Evolutionary conservation across 2,329 filamentous ascomycete species (phyloP), one percentile per base, ranked within the genome.

Genomic region (Furcasterigmium furcatum): DNA sequence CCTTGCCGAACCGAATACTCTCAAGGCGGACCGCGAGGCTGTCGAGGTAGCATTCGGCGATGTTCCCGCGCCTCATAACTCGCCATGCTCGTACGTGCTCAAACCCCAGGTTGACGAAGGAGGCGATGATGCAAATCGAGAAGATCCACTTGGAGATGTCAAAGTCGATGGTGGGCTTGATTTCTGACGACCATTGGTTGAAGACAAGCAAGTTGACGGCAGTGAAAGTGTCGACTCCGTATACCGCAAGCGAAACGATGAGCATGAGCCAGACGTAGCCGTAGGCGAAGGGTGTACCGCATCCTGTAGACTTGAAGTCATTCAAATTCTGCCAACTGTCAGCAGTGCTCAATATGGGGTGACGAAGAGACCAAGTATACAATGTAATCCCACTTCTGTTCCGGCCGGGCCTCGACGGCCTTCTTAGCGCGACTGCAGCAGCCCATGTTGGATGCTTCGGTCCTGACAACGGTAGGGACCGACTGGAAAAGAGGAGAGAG

Each of bases 371-470:
- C n/a, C n/a, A n/a, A n/a, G n/a, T n/a, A n/a, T 71, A 90, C 87
- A 63, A 97, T 91, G 64, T 91, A 95, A 59, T 91, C 88, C 92
- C 92, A 97, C 75, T 91, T 87, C 71, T 94, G 89, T 67, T 96
- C 92, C 49, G 88, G 84, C 52, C 80, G 77, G 51, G 92, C 78
- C 52, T 85, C 76, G 54, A 74, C 77, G 61, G 73, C 64, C 61
- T 87, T 86, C 46, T 73, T 73, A 43, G 77, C 70, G 55, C 82
- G 79, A 52, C 80, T 78, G 55, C 80, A 73, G 61, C 84, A 87
- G 55, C 79, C 76, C 87, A 91, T 90, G 41, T 59, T 78, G 34
- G 24, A 9, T n/a, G n/a, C n/a, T 16, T 36, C 22, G 38, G 22
- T 19, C 43, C 42, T 32, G 30, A 25, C 25, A 24, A 19, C 22